Evolutionary conservation across 106 monocot species (phyloP).

Genomic region (Gastrodia elata): DNA sequence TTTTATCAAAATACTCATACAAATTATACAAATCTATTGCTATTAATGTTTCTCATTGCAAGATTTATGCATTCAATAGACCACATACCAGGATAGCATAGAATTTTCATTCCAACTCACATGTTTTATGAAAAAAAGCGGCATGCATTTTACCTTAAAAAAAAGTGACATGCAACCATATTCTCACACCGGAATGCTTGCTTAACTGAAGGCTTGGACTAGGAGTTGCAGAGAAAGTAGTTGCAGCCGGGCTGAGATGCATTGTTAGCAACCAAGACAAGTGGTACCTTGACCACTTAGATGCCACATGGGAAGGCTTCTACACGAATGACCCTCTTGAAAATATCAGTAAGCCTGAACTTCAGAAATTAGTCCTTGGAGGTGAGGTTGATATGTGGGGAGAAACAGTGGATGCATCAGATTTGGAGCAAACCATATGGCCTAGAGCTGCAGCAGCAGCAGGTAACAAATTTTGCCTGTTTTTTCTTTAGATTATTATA

Average conservation of each 20-base stretch:
- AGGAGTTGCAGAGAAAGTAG: slow-evolving; percentile 62
- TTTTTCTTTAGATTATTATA: background rate
- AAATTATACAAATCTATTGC: background rate
- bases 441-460: slow-evolving; percentile 97
- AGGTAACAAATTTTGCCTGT: slow-evolving; percentile 37
- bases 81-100: too few relatives aligned
- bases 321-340: slow-evolving; percentile 77
- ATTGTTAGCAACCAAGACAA: slow-evolving; percentile 89
- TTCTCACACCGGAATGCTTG: background rate
- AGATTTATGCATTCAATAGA: too few relatives aligned
- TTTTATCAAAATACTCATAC: background rate
- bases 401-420: slow-evolving; percentile 67
- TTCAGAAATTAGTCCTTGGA: slow-evolving; percentile 69
- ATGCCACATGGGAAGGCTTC: slow-evolving; percentile 65
- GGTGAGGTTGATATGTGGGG: slow-evolving; percentile 99
- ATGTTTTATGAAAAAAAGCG: background rate
- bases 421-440: slow-evolving; percentile 93
- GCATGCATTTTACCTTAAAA: background rate
- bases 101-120: too few relatives aligned
- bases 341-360: slow-evolving; percentile 42
- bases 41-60: too few relatives aligned
- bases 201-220: slow-evolving; percentile 46
- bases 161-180: background rate
- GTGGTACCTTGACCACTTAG: slow-evolving; percentile 93
- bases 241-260: slow-evolving; percentile 73